Percentiles rank a stretch among this genome's conserved stretches.
phyloP scores from a whole-genome alignment of 345 rosid genomes.

The Atalantia buxifolia region DNA sequence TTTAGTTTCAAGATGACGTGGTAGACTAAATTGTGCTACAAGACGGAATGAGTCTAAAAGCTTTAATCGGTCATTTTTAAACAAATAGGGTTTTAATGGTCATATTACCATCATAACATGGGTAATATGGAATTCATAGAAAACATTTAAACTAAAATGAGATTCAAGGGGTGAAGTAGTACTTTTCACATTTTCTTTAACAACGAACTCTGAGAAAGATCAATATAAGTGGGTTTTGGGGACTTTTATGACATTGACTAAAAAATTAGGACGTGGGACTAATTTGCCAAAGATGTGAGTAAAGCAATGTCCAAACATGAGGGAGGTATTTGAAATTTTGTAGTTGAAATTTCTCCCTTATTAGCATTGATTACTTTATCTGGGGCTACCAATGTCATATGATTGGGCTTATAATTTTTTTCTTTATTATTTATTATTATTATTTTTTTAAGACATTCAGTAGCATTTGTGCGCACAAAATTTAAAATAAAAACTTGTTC shows the following conservation, averaged over 20 bases:
- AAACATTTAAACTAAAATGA: background rate
- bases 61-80: too few species aligned
- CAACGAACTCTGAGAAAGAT: background rate
- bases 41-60: background rate
- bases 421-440: too few species aligned
- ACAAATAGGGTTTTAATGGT: background rate
- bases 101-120: background rate
- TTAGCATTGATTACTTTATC: background rate
- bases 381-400: background rate
- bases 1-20: background rate
- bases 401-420: background rate
- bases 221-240: background rate
- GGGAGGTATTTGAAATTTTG: background rate
- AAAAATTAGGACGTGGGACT: background rate
- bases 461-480: background rate
- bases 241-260: background rate
- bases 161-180: background rate
- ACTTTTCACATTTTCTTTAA: background rate
- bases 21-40: background rate
- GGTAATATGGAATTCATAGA: background rate
- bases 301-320: background rate
- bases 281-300: background rate
- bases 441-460: background rate
- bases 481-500: background rate
- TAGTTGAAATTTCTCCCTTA: background rate